Percentiles rank a stretch among this genome's conserved stretches.
Evolutionary conservation across 441 rosid species (phyloP).

Genomic region (Croton setiger): DNA sequence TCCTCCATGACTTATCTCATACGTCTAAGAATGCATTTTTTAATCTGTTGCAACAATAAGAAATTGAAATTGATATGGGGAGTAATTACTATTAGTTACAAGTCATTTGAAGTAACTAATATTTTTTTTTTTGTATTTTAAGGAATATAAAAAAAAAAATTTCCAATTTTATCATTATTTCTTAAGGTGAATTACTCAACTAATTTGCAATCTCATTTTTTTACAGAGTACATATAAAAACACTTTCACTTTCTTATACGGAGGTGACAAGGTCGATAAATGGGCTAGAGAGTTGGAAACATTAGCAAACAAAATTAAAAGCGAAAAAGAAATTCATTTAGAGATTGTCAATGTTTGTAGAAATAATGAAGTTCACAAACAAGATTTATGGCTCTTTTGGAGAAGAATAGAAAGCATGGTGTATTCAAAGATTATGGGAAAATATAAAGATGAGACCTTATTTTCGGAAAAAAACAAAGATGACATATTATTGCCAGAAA

Average conservation of each 20-base stretch:
- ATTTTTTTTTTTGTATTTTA: no score
- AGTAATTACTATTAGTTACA: no score
- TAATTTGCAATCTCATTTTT: no score
- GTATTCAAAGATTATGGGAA: slow-evolving; percentile 50
- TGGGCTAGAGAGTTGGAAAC: slow-evolving; percentile 59
- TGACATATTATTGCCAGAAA: slow-evolving; percentile 53
- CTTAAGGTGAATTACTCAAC: no score
- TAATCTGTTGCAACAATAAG: no score
- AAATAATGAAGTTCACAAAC: slow-evolving; percentile 48
- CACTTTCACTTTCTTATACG: slow-evolving; percentile 61
- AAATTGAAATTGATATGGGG: no score
- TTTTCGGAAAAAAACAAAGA: no score
- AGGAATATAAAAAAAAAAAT: no score
- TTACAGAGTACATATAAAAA: slow-evolving; percentile 50
- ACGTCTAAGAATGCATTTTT: no score
- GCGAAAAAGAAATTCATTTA: slow-evolving; percentile 39
- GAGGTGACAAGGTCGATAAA: slow-evolving; percentile 62
- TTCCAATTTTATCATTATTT: no score
- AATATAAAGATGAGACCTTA: not conserved
- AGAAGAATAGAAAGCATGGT: slow-evolving; percentile 68
- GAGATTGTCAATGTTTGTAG: slow-evolving; percentile 77
- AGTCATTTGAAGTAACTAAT: no score
- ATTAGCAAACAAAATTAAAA: slow-evolving; percentile 36
- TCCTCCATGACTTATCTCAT: no score
- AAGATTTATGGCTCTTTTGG: slow-evolving; percentile 74